These are phyloP conservation scores for Plantago ovata DNA, from an alignment of 257 asterid genomes.

Conservation along the genomic window DNA sequence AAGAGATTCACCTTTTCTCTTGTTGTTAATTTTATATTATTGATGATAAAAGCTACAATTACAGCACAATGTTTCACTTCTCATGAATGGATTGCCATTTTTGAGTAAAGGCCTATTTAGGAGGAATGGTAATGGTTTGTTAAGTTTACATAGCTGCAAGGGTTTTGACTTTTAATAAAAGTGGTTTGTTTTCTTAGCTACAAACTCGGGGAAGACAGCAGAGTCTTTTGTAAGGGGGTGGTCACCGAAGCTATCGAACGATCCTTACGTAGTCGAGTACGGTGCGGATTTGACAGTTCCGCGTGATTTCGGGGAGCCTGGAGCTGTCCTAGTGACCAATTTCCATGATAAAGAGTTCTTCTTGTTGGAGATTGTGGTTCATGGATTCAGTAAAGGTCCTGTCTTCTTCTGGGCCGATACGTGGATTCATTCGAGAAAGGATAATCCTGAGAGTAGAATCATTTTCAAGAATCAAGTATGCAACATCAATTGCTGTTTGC, in stretches of 20 bases:
- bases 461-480: constrained; percentile 75
- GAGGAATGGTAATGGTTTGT: too few species aligned
- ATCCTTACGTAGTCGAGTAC: constrained; percentile 62
- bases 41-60: too few species aligned
- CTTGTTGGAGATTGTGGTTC: constrained; percentile 72
- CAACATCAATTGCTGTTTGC: too few species aligned
- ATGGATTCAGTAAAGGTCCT: constrained; percentile 65
- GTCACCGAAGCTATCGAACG: constrained; percentile 52
- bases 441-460: constrained; percentile 68
- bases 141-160: too few species aligned
- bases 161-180: not conserved
- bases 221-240: constrained; percentile 84
- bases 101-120: too few species aligned
- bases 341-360: constrained; percentile 73
- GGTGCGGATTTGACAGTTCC: constrained; percentile 69
- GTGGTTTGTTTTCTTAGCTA: constrained; percentile 31
- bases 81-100: too few species aligned
- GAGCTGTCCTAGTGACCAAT: constrained; percentile 72
- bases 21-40: not conserved
- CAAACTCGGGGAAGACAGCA: constrained; percentile 56
- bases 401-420: constrained; percentile 65
- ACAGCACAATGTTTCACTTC: too few species aligned
- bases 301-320: constrained; percentile 71
- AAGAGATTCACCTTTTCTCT: not conserved
- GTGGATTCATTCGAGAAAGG: constrained; percentile 85